phyloP scores from a whole-genome alignment of 441 rosid genomes.

The Pelargonium myrrhifolium region DNA sequence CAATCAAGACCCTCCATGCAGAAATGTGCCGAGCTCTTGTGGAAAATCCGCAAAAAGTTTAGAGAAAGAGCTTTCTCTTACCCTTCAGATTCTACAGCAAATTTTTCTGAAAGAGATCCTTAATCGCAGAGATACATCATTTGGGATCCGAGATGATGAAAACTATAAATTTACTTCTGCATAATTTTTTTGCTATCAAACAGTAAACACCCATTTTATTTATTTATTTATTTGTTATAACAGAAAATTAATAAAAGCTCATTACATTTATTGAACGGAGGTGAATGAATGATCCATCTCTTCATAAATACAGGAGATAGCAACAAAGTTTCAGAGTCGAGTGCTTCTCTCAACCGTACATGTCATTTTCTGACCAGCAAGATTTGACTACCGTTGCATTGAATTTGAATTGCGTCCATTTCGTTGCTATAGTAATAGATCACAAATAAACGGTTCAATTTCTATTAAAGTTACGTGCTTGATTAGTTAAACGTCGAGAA shows the following conservation, averaged over 20 bases:
- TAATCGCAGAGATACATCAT: constrained; percentile 26
- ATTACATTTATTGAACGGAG: no score
- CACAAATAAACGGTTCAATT: neutral
- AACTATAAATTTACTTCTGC: constrained; percentile 42
- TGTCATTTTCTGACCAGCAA: constrained; percentile 3
- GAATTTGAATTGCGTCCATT: no score
- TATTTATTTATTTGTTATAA: no score
- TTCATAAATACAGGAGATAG: neutral
- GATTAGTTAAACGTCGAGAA: no score
- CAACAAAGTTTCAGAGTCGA: neutral
- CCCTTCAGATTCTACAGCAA: constrained; percentile 32
- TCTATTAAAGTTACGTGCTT: neutral
- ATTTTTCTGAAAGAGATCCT: constrained; percentile 31
- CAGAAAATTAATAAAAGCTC: no score
- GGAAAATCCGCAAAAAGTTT: constrained; percentile 58
- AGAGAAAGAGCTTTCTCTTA: constrained; percentile 32
- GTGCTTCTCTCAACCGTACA: constrained; percentile 1
- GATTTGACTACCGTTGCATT: neutral
- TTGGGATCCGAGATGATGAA: constrained; percentile 40
- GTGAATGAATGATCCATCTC: neutral
- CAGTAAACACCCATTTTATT: no score
- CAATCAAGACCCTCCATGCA: constrained; percentile 73
- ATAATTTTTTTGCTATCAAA: constrained; percentile 11
- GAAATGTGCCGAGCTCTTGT: constrained; percentile 55
- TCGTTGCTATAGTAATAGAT: no score